Conservation (phyloP, 805 yeast species). For the Danielozyma ontarioensis region DNA sequence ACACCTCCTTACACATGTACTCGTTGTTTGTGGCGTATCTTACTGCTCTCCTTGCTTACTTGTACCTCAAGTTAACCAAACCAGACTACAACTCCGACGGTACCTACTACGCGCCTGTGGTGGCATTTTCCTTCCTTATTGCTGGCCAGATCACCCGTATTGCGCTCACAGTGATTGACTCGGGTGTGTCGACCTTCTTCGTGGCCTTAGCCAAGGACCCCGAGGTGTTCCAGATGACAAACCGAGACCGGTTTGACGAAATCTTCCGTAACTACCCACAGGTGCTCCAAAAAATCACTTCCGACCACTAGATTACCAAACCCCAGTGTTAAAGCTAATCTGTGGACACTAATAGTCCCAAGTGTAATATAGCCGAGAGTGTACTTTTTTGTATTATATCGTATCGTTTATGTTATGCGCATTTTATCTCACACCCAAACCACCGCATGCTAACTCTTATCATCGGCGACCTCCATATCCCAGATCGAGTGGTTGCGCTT, state of each 20-base stretch:
- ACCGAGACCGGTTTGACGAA: constrained; percentile 62
- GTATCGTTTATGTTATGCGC: neutral
- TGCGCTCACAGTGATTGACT: constrained; percentile 67
- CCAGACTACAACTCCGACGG: constrained; percentile 63
- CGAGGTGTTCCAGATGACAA: constrained; percentile 67
- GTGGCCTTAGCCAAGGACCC: constrained; percentile 84
- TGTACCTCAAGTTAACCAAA: constrained; percentile 61
- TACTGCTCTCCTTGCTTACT: constrained; percentile 55
- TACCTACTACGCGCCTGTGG: constrained; percentile 60
- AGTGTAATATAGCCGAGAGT: no score
- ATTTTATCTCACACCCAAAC: neutral
- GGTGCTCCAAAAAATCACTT: constrained; percentile 50
- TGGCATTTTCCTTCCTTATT: constrained; percentile 70
- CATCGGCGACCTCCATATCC: constrained; percentile 86
- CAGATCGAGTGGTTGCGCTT: constrained; percentile 69
- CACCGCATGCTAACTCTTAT: constrained; percentile 57
- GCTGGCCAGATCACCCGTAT: constrained; percentile 72
- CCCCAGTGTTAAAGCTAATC: no score
- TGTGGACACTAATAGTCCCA: no score
- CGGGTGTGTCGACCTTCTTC: constrained; percentile 80
- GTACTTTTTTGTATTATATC: no score
- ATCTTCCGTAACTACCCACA: constrained; percentile 64
- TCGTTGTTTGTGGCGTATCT: constrained; percentile 63
- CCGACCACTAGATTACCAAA: constrained; percentile 31
- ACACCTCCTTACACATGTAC: constrained; percentile 74